Percentiles rank a stretch among this genome's conserved stretches.
Conservation (phyloP, 305 asterid species). For the Fraxinus sp. region DNA sequence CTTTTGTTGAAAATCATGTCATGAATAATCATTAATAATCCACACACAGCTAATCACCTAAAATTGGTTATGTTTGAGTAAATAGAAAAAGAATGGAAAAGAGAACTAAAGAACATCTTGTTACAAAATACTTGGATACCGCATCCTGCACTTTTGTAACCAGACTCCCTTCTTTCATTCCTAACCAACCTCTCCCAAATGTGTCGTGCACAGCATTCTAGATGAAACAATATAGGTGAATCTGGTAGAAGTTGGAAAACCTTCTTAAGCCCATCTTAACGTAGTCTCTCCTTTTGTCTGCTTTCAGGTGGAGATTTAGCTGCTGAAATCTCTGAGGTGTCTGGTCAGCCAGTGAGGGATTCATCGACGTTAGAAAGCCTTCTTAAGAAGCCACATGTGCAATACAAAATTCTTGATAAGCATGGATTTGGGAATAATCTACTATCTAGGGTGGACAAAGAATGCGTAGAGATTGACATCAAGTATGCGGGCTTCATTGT, state of each 20-base stretch:
- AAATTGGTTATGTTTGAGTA: slow-evolving; percentile 1
- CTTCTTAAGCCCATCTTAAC: neutral
- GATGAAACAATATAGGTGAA: neutral
- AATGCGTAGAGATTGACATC: slow-evolving; percentile 89
- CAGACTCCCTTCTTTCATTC: neutral
- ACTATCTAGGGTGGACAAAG: slow-evolving; percentile 76
- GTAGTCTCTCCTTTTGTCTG: slow-evolving; percentile 7
- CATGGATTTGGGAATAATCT: slow-evolving; percentile 83
- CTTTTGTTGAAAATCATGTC: slow-evolving; percentile 11
- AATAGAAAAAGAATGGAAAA: neutral
- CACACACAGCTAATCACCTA: neutral
- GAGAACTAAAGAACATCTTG: neutral
- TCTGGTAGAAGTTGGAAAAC: neutral
- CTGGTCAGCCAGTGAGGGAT: slow-evolving; percentile 82
- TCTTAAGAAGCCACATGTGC: slow-evolving; percentile 91
- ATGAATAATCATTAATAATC: neutral
- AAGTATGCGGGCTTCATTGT: slow-evolving; percentile 92
- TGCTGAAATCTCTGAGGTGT: slow-evolving; percentile 58
- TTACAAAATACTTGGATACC: neutral
- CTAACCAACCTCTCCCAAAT: neutral
- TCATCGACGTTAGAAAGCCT: slow-evolving; percentile 78
- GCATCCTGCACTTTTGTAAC: neutral
- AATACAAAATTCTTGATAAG: slow-evolving; percentile 67
- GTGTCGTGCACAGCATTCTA: neutral
- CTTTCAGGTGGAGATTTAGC: slow-evolving; percentile 75